These are phyloP conservation scores for Komagataea norvegica DNA, from an alignment of 1,139 yeast species.

Conservation along the genomic window DNA sequence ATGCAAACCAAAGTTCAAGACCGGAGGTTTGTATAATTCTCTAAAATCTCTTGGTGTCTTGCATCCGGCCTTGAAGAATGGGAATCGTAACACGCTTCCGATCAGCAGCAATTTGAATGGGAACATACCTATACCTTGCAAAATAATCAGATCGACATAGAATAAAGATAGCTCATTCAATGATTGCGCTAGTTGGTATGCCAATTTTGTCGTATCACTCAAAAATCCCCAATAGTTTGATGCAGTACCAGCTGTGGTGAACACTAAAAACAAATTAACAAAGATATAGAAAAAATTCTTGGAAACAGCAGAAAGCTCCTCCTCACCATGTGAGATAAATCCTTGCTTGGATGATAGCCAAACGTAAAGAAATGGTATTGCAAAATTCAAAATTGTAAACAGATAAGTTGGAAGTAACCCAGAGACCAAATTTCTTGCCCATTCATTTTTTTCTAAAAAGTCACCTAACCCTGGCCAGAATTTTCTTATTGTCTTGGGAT, in stretches of 20 bases:
- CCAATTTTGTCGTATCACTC: slow-evolving; percentile 71
- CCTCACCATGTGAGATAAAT: slow-evolving; percentile 68
- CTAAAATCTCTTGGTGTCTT: slow-evolving; percentile 67
- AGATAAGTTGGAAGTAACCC: slow-evolving; percentile 74
- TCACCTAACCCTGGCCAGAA: slow-evolving; percentile 73
- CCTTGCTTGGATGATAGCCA: slow-evolving; percentile 68
- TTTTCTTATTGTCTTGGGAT: slow-evolving; percentile 62
- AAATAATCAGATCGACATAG: slow-evolving; percentile 66
- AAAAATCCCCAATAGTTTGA: slow-evolving; percentile 72
- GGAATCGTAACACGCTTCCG: slow-evolving; percentile 64
- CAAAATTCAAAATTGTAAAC: slow-evolving; percentile 62
- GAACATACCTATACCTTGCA: slow-evolving; percentile 76
- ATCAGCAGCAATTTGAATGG: slow-evolving; percentile 62
- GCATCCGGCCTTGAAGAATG: slow-evolving; percentile 50
- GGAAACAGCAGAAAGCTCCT: slow-evolving; percentile 67
- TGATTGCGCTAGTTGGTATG: slow-evolving; percentile 67
- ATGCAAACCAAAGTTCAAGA: slow-evolving; percentile 75
- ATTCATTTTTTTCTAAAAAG: slow-evolving; percentile 50
- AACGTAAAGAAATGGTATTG: slow-evolving; percentile 65
- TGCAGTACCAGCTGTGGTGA: slow-evolving; percentile 77
- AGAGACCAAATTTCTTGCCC: slow-evolving; percentile 69
- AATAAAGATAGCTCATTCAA: slow-evolving; percentile 64
- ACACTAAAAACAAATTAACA: slow-evolving; percentile 71
- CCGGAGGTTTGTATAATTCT: slow-evolving; percentile 69
- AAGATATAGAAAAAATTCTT: slow-evolving; percentile 76